Evolutionary conservation across 345 rosid genomes (phyloP), one percentile per base, ranked within the genome.

Genomic region (Tarenaya hassleriana): DNA sequence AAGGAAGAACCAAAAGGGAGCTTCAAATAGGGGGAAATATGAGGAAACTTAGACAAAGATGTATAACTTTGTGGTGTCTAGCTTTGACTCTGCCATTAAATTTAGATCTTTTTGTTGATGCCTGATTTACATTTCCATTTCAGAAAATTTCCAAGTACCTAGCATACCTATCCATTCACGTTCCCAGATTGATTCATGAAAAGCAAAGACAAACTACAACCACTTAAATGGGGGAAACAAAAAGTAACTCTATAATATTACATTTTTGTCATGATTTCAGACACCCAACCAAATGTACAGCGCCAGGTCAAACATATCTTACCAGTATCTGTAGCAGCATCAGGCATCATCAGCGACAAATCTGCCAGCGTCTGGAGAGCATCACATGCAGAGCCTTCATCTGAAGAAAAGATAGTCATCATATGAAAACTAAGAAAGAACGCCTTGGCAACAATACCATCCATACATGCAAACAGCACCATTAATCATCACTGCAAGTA

Each of bases 351-450:
- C 73, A 86, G 67, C 49, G 88, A 83, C 41, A 86, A 50, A 73
- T 83, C 85, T 40, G 88, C 90, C 42, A 80, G 63, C 17, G 89
- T 78, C 73, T 84, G 82, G 65, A 84, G 77, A 50, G 94, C 94
- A 72, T 81, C 89, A 42, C 81, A 81, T 50, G 79, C 75, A 38
- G 72, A 49, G 50, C 70, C 83, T 68, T 79, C 84, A 67, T 71
- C 89, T 81, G 49, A 63, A 63, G 56, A 67, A 20, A 66, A 16
- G 19, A 47, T 43, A 45, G 19, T 19, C 52, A n/a, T 3, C 7
- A 31, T 50, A 29, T 43, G 49, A 29, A n/a, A 8, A 31, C 31
- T 62, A 41, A 43, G 12, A 48, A 48, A 16, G 3, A 50, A 9
- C 16, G 49, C 48, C 41, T 35, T 34, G 39, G 29, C 57, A 48